These are phyloP conservation scores for Gastrolobium villosum DNA, from an alignment of 306 rosid species.

Conservation along the genomic window DNA sequence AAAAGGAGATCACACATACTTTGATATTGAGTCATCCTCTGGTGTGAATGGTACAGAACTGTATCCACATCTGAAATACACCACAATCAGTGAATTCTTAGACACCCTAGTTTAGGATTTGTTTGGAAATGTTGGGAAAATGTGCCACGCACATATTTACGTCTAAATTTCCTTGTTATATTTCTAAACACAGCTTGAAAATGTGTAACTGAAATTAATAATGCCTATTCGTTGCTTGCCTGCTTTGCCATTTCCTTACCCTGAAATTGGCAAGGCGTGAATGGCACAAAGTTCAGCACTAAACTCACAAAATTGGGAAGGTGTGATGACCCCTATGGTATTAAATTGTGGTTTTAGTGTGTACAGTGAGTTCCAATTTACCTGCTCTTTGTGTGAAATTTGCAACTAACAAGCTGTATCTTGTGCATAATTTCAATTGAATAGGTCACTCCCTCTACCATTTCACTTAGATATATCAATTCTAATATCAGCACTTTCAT, in stretches of 20 bases:
- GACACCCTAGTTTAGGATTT: slow-evolving; percentile 61
- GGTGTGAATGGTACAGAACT: slow-evolving; percentile 75
- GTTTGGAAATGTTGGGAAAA: background rate
- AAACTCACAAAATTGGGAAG: no score
- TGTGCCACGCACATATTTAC: background rate
- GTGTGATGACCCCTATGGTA: no score
- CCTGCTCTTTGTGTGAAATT: no score
- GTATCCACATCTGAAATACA: slow-evolving; percentile 69
- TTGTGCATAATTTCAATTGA: no score
- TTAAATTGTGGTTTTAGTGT: no score
- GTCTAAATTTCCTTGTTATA: background rate
- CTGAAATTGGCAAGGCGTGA: background rate
- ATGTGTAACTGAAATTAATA: slow-evolving; percentile 9
- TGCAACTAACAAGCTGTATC: no score
- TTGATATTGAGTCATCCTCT: slow-evolving; percentile 61
- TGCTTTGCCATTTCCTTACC: background rate
- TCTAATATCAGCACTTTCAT: no score
- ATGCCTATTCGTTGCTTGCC: background rate
- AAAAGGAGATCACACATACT: slow-evolving; percentile 88
- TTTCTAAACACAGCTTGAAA: background rate
- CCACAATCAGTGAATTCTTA: slow-evolving; percentile 70
- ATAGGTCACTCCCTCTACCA: no score
- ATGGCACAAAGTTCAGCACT: slow-evolving; percentile 18
- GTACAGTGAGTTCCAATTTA: no score
- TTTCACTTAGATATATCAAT: no score